Conservation (phyloP, 169 alveolate genomes). For the Miamiensis avidus region DNA sequence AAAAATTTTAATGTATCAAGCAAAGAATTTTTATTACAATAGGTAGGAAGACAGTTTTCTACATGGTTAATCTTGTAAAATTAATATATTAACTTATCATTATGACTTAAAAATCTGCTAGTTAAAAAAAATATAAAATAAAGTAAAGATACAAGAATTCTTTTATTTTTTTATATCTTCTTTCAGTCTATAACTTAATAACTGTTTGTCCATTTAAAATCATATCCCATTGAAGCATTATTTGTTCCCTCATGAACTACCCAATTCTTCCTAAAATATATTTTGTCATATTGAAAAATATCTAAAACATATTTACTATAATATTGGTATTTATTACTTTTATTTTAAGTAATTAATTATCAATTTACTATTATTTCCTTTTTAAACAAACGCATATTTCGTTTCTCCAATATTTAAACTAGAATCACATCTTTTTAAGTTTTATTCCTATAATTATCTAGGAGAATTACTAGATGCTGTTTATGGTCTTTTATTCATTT, state of each 20-base stretch:
- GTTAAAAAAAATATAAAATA: slow-evolving; percentile 45
- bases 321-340: slow-evolving; percentile 18
- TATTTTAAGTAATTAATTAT: slow-evolving; percentile 33
- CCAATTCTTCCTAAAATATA: background rate
- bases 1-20: slow-evolving; percentile 48
- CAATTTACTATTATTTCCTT: slow-evolving; percentile 62
- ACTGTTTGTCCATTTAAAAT: slow-evolving; percentile 66
- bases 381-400: slow-evolving; percentile 47
- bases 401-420: background rate
- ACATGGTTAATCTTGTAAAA: slow-evolving; percentile 65
- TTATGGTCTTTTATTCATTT: too few species aligned
- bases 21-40: slow-evolving; percentile 55
- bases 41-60: slow-evolving; percentile 44
- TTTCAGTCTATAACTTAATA: slow-evolving; percentile 23
- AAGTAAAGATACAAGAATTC: too few species aligned
- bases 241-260: background rate
- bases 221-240: slow-evolving; percentile 31
- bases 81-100: too few species aligned
- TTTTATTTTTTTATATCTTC: too few species aligned
- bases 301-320: slow-evolving; percentile 3
- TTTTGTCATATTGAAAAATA: too few species aligned
- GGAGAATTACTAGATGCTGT: too few species aligned
- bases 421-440: background rate
- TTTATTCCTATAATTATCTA: too few species aligned
- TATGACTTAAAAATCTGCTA: too few species aligned